Evolutionary conservation across 176 grass and related monocot species (phyloP).

Genomic region (Paspalum vaginatum): DNA sequence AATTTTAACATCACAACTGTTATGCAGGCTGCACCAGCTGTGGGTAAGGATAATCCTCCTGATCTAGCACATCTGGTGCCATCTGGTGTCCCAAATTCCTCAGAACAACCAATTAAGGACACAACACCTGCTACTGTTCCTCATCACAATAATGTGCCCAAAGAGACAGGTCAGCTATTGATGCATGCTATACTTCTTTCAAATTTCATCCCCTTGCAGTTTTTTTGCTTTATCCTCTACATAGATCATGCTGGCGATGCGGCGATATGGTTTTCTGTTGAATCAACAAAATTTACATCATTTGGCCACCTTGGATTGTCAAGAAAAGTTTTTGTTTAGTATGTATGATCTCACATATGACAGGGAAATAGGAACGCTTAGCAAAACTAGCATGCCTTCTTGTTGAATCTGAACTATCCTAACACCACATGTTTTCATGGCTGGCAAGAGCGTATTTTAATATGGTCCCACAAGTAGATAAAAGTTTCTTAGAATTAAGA

Average conservation of each 20-base stretch:
- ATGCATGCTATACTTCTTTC: conserved; percentile 18
- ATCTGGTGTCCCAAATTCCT: conserved; percentile 43
- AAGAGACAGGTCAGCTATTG: conserved; percentile 57
- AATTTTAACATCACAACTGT: conserved; percentile 41
- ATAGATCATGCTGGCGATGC: not conserved
- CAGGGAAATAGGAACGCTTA: not conserved
- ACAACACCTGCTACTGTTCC: conserved; percentile 36
- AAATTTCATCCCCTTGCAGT: not conserved
- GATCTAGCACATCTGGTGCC: conserved; percentile 86
- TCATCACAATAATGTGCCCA: conserved; percentile 47
- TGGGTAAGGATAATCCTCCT: conserved; percentile 91
- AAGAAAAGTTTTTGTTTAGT: not conserved
- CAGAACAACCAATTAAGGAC: conserved; percentile 52
- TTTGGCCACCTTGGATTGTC: not conserved
- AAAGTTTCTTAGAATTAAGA: not conserved
- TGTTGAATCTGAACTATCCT: conserved; percentile 22
- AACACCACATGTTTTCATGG: not conserved
- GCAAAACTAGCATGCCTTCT: conserved; percentile 18
- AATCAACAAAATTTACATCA: conserved; percentile 27
- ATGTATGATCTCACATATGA: not conserved
- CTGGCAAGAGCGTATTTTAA: not conserved
- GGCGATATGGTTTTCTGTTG: conserved; percentile 18
- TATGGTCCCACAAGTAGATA: conserved; percentile 20
- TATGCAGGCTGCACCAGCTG: conserved; percentile 66
- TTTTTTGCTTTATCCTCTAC: conserved; percentile 3